Evolutionary conservation across 495 filamentous ascomycete species (phyloP), one percentile per base, ranked within the genome.

Genomic region (Astrocystis sublimbata): DNA sequence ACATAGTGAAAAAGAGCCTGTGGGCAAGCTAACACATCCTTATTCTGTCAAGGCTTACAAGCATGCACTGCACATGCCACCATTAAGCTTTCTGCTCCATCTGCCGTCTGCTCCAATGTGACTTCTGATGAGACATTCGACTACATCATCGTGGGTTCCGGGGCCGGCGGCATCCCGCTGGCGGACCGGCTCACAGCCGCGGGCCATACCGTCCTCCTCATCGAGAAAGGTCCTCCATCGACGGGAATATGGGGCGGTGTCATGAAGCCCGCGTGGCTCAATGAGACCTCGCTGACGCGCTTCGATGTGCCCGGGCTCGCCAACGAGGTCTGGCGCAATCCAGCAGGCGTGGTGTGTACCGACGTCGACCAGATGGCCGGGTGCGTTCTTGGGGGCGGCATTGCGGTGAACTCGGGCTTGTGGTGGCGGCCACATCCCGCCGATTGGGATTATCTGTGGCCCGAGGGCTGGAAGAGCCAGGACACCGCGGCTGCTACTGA

Each of bases 271-370:
- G 76, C 77, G 23, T 85, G 86, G 78, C 78, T 89, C 24, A 73
- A 74, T 36, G 83, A 83, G 23, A 80, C 83, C 33, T 81, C 81
- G 19, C 72, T 90, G 41, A 89, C 86, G 12, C 78, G 84, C 17
- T 87, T 89, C 67, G 88, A 90, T 68, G 79, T 89, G n/a, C 88
- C 88, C 12, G 88, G 87, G 58, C 78, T 89, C 49, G 85, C 81
- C 68, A 86, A 81, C 62, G 78, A 82, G 62, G 83, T 85, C 62
- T 87, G 79, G 79, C 73, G 71, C 53, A 76, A 80, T 61, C 81
- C 78, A 45, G 73, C 68, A 50, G 86, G 76, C 62, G 81, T 84
- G 65, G 74, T 79, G 33, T 88, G 86, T 65, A 78, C 80, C 2
- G 84, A 89, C 65, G 81, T 83, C 9, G 82, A 79, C 50, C 82